These are phyloP conservation scores for Coprinopsis marcescibilis DNA, from an alignment of 768 basidiomycete species.

Conservation along the genomic window DNA sequence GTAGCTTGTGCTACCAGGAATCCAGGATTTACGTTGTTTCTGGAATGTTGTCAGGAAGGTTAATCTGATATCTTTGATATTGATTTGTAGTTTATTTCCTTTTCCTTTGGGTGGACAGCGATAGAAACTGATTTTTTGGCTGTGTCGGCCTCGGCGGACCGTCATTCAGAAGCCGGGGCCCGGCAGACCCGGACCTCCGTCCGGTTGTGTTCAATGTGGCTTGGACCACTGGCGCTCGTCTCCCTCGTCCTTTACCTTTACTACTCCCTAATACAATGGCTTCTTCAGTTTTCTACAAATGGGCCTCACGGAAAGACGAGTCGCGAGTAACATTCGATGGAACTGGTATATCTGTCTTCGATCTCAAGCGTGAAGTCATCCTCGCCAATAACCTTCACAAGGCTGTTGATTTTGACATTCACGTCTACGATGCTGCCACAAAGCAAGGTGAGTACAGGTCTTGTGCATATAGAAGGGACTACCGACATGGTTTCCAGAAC, in stretches of 20 bases:
- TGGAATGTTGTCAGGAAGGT: no score
- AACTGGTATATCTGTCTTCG: constrained; percentile 98
- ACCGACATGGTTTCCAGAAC: constrained; percentile 75
- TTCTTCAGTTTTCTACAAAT: constrained; percentile 97
- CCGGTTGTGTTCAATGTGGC: no score
- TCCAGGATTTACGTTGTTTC: no score
- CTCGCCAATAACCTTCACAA: constrained; percentile 93
- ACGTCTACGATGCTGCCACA: constrained; percentile 75
- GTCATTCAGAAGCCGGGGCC: no score
- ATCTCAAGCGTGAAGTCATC: constrained; percentile 98
- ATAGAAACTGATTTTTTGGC: no score
- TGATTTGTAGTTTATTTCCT: no score
- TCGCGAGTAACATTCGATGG: constrained; percentile 96
- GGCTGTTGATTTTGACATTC: constrained; percentile 95
- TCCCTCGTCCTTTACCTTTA: background rate
- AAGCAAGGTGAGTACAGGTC: constrained; percentile 69
- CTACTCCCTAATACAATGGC: constrained; percentile 44
- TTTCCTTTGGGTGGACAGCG: no score
- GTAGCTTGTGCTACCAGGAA: no score
- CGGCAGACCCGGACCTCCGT: no score
- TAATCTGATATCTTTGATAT: no score
- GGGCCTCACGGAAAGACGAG: constrained; percentile 92
- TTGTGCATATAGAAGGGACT: background rate
- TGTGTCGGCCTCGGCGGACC: no score
- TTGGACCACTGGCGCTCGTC: no score